Conservation (phyloP, 192 early-diverging fungal genomes). For the Jimgerdemannia lactiflua region DNA sequence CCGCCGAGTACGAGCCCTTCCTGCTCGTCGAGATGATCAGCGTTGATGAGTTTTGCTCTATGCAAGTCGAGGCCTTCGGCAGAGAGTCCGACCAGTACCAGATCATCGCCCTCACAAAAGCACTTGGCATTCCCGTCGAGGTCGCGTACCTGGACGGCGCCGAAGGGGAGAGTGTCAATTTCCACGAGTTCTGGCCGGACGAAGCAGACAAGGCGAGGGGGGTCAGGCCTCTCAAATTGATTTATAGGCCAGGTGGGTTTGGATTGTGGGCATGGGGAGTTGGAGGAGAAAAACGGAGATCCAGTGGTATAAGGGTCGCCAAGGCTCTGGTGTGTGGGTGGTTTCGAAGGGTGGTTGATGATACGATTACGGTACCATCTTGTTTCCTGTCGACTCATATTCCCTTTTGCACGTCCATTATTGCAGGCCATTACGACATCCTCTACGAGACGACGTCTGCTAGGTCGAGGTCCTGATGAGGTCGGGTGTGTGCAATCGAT, state of each 20-base stretch:
- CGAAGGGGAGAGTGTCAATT: slow-evolving; percentile 53
- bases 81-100: slow-evolving; percentile 80
- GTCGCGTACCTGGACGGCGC: slow-evolving; percentile 71
- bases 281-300: neutral
- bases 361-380: neutral
- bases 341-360: neutral
- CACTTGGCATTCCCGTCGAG: slow-evolving; percentile 56
- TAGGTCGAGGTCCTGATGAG: no score
- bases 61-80: slow-evolving; percentile 56
- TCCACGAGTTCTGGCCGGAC: slow-evolving; percentile 72
- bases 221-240: slow-evolving; percentile 35
- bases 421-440: slow-evolving; percentile 67
- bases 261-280: slow-evolving; percentile 44
- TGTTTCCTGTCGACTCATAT: neutral
- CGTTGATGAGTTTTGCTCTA: slow-evolving; percentile 53
- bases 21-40: slow-evolving; percentile 46
- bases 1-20: slow-evolving; percentile 57
- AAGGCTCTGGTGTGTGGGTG: neutral
- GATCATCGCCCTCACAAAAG: slow-evolving; percentile 71
- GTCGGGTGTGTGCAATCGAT: no score
- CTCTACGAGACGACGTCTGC: slow-evolving; percentile 33
- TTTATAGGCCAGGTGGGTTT: slow-evolving; percentile 48
- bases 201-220: slow-evolving; percentile 24
- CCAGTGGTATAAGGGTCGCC: neutral
- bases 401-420: neutral